Evolutionary conservation across 1,284 basidiomycete genomes (phyloP).

Genomic region (Ceratobasidium sp.): DNA sequence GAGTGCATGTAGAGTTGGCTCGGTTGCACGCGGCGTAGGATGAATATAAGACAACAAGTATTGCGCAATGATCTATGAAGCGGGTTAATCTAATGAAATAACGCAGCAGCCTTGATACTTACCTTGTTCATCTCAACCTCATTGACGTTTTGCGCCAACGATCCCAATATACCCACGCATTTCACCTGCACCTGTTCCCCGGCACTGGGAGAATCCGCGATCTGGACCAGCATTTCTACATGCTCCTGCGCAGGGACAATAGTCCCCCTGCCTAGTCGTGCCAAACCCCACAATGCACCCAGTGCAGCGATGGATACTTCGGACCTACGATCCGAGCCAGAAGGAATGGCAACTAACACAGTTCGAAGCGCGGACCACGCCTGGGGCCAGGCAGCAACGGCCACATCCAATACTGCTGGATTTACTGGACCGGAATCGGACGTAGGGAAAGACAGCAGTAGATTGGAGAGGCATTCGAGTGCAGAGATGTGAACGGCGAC

Average conservation of each 20-base stretch:
- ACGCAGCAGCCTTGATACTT: constrained; percentile 51
- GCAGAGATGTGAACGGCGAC: constrained; percentile 86
- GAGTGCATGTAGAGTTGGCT: constrained; percentile 83
- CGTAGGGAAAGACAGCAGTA: constrained; percentile 81
- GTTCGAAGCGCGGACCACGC: constrained; percentile 70
- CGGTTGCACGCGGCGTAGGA: constrained; percentile 66
- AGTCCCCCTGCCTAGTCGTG: constrained; percentile 74
- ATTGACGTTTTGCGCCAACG: constrained; percentile 77
- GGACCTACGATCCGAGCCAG: constrained; percentile 74
- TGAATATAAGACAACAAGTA: constrained; percentile 74
- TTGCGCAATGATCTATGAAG: constrained; percentile 71
- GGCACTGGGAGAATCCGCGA: constrained; percentile 67
- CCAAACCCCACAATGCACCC: constrained; percentile 85
- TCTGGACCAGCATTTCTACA: constrained; percentile 74
- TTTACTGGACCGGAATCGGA: constrained; percentile 56
- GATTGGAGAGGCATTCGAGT: constrained; percentile 91
- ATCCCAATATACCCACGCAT: constrained; percentile 85
- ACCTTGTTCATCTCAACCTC: constrained; percentile 81
- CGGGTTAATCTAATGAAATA: background rate
- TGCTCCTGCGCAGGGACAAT: constrained; percentile 74
- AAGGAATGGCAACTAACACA: constrained; percentile 63
- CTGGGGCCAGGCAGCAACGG: constrained; percentile 70
- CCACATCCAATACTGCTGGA: constrained; percentile 57
- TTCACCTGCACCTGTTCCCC: constrained; percentile 76
- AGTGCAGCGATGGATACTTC: constrained; percentile 81